Conservation (phyloP, 768 basidiomycete species). For the Termitomyces sp. region DNA sequence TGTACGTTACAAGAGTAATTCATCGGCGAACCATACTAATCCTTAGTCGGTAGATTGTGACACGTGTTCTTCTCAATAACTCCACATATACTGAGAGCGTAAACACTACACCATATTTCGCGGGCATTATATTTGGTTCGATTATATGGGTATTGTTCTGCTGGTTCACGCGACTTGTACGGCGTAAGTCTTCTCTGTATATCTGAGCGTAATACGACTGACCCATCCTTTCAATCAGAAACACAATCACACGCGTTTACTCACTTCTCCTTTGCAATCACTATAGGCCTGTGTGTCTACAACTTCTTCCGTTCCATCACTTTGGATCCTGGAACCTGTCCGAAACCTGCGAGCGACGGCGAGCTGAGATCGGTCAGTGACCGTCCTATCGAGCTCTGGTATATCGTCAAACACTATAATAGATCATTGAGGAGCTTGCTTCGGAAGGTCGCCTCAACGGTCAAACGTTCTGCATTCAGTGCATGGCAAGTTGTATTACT, state of each 20-base stretch:
- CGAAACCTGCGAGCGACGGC: constrained; percentile 72
- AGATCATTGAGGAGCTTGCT: constrained; percentile 91
- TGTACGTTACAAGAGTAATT: constrained; percentile 39
- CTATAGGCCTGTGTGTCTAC: constrained; percentile 68
- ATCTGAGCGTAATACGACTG: neutral
- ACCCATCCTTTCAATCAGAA: constrained; percentile 35
- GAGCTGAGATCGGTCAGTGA: constrained; percentile 78
- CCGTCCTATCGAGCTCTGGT: neutral
- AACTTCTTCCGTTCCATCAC: constrained; percentile 90
- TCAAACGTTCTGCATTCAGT: constrained; percentile 93
- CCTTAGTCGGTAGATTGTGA: constrained; percentile 52
- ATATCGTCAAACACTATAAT: neutral
- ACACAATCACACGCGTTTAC: constrained; percentile 70
- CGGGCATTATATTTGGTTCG: constrained; percentile 81
- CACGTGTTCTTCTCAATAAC: constrained; percentile 80
- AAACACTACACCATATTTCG: constrained; percentile 86
- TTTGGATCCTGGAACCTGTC: constrained; percentile 86
- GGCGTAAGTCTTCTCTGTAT: constrained; percentile 48
- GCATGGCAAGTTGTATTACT: constrained; percentile 60
- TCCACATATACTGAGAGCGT: constrained; percentile 79
- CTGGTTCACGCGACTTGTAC: constrained; percentile 75
- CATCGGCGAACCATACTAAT: constrained; percentile 7
- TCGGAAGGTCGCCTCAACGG: constrained; percentile 87
- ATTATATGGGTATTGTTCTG: constrained; percentile 83
- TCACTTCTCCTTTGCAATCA: constrained; percentile 72